These are phyloP conservation scores for Amauroascus verrucosus DNA, from an alignment of 2,329 filamentous ascomycete genomes.

Conservation along the genomic window DNA sequence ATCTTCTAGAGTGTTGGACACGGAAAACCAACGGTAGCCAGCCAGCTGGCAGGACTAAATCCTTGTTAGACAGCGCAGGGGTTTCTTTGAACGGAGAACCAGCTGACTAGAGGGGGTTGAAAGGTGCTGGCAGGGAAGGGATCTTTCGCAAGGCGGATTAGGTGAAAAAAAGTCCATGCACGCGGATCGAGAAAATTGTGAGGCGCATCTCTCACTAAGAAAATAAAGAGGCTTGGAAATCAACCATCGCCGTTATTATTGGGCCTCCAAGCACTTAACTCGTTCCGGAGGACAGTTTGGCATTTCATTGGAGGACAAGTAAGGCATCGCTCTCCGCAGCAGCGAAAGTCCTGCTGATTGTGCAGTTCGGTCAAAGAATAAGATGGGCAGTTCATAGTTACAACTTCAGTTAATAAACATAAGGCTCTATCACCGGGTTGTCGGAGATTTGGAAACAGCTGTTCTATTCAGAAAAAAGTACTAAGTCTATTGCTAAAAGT, in stretches of 20 bases:
- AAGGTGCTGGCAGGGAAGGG: background rate
- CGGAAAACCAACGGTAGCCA: constrained; percentile 9
- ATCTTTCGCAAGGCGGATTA: background rate
- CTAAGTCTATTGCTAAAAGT: no score
- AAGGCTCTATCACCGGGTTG: background rate
- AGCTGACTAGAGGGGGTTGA: background rate
- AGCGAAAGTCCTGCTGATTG: background rate
- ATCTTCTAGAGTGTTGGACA: background rate
- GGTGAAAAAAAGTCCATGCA: background rate
- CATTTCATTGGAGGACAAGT: background rate
- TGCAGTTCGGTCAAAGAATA: no score
- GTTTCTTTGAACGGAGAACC: background rate
- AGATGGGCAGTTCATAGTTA: no score
- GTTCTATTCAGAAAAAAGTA: no score
- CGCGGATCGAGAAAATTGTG: background rate
- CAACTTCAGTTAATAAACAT: no score
- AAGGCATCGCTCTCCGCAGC: background rate
- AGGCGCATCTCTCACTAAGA: background rate
- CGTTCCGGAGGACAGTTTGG: no score
- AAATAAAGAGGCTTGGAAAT: background rate
- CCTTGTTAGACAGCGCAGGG: background rate
- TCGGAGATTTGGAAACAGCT: background rate
- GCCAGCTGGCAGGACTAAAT: constrained; percentile 12
- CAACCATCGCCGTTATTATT: background rate
- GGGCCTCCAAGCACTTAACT: background rate